Evolutionary conservation across 495 filamentous ascomycete species (phyloP).

Genomic region (Penicillium coffeae): DNA sequence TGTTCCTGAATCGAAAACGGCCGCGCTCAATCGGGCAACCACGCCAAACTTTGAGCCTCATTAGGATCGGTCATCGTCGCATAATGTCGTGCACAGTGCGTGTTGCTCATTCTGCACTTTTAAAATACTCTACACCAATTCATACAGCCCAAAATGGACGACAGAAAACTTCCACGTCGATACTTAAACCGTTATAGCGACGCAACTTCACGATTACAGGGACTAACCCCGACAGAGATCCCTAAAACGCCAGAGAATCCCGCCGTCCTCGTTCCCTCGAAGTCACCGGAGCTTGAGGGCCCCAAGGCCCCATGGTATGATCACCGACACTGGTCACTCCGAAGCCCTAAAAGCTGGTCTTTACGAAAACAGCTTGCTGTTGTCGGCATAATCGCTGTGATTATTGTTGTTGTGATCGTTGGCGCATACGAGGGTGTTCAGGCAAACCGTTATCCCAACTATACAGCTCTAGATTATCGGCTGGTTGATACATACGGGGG

Average conservation of each 20-base stretch:
- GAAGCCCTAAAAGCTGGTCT: constrained; percentile 46
- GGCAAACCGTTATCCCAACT: constrained; percentile 51
- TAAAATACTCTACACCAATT: background rate
- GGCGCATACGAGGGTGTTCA: constrained; percentile 48
- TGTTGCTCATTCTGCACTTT: background rate
- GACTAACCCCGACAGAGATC: constrained; percentile 12
- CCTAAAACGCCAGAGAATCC: constrained; percentile 13
- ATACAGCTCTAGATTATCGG: constrained; percentile 44
- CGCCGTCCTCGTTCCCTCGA: background rate
- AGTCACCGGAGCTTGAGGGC: background rate
- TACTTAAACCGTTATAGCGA: constrained; percentile 22
- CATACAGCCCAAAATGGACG: constrained; percentile 14
- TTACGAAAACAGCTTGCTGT: constrained; percentile 41
- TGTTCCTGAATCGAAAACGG: background rate
- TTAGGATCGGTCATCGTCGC: background rate
- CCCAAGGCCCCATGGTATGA: constrained; percentile 38
- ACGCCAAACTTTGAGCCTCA: background rate
- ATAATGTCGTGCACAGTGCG: background rate
- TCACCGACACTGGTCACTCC: constrained; percentile 47
- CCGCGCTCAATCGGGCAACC: background rate
- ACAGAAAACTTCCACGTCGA: constrained; percentile 15
- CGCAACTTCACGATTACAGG: constrained; percentile 16
- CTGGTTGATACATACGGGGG: constrained; percentile 51
- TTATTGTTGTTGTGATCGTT: constrained; percentile 52
- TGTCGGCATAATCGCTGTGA: constrained; percentile 25